Conservation (phyloP, 139 green algal genomes). For the Edaphochlamys debaryana region DNA sequence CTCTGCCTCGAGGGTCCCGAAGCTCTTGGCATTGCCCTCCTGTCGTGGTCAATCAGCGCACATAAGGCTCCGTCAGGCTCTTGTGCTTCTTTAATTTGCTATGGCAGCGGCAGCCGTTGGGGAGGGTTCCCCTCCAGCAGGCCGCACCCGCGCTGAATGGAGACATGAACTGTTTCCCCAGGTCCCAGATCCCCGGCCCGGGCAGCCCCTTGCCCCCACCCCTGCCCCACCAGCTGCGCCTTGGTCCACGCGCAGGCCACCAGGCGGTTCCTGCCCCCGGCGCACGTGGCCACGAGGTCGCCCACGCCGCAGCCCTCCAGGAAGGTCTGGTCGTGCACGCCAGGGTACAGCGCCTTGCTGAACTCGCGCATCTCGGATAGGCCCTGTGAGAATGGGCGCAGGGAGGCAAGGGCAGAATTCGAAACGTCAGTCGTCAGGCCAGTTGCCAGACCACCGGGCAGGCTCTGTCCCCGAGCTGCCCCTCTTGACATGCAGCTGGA, state of each 20-base stretch:
- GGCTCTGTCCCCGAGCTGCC: too few relatives aligned
- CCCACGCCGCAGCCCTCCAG: slow-evolving; percentile 71
- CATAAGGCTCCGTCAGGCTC: too few relatives aligned
- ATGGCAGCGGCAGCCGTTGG: too few relatives aligned
- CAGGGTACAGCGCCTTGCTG: slow-evolving; percentile 64
- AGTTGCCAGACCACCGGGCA: too few relatives aligned
- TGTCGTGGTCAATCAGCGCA: too few relatives aligned
- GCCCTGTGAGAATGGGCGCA: slow-evolving; percentile 21
- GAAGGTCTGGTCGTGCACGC: slow-evolving; percentile 79
- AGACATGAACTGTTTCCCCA: too few relatives aligned
- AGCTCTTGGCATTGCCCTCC: background rate
- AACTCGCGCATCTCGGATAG: slow-evolving; percentile 69
- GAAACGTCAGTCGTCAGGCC: too few relatives aligned
- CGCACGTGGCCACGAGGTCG: slow-evolving; percentile 84
- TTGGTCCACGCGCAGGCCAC: slow-evolving; percentile 68
- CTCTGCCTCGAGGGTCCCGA: slow-evolving; percentile 60
- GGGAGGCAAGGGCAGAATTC: background rate
- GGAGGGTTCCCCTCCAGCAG: too few relatives aligned
- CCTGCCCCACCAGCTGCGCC: slow-evolving; percentile 19
- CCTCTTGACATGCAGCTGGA: too few relatives aligned
- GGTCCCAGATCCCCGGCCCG: too few relatives aligned
- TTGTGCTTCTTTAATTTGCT: too few relatives aligned
- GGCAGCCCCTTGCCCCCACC: background rate
- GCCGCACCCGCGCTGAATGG: too few relatives aligned
- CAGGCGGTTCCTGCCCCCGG: slow-evolving; percentile 76